Base-by-base conservation (phyloP, 2,329 filamentous ascomycete species). In the Cladophialophora exuberans region DNA sequence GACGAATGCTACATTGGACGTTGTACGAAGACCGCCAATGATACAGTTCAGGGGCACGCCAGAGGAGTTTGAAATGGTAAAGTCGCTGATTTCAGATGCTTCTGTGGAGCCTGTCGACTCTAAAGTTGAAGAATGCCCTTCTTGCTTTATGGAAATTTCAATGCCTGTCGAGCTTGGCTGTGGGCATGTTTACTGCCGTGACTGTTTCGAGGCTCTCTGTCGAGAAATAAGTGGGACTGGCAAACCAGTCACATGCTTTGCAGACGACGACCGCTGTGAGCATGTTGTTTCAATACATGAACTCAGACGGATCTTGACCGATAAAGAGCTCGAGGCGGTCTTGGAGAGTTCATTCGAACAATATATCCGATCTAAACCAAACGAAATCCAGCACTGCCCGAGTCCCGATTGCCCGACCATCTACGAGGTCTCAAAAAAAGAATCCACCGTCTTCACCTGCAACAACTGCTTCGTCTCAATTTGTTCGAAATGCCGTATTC, bases 321-420 rank as follows among this genome's bases (percentile, higher is more conserved):
- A 39, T n/a, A 10, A 39, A 20, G 30, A 31, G 20, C 47, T 54
- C 28, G 45, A 58, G 44, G 33, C 18, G 6, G 30, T 54, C 6
- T 15, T 58, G 17, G 20, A 30, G 15, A 7, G 20, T 4, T 54
- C 56, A 4, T 35, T 58, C n/a, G 20, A 52, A n/a, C 9, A 28
- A 15, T 48, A 54, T 30, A 25, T 58, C 4, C 46, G 41, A 13
- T 42, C 23, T 10, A 41, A 47, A 26, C 41, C 39, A 15, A 47
- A 46, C 15, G 17, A 43, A 9, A 20, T 58, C 9, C 41, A 35
- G 7, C 51, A 51, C n/a, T 58, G 56, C 17, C 45, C 46, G 13
- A 58, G 51, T 11, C 50, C 56, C 7, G 52, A 52, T 31, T 58
- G 56, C 45, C 41, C 45, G 15, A 55, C 33, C 13, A 42, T 58